Percentiles rank a stretch among this genome's conserved stretches.
Evolutionary conservation across 106 monocot genomes (phyloP).

Genomic region (Triglochin maritima): DNA sequence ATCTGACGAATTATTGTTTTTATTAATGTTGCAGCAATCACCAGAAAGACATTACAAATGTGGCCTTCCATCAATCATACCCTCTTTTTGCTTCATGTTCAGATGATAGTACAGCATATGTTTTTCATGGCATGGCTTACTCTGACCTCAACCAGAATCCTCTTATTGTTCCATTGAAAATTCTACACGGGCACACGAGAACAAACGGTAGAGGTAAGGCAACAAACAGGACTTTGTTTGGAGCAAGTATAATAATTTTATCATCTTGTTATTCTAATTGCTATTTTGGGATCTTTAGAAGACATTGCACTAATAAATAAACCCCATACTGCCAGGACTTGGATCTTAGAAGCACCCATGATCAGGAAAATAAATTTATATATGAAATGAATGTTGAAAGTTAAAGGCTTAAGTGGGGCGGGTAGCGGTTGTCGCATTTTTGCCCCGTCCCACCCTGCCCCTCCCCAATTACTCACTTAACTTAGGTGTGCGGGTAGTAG

Average conservation of each 20-base stretch:
- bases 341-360: background rate
- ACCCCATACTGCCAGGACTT: background rate
- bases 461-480: too few species aligned
- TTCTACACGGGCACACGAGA: slow-evolving; percentile 67
- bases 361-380: background rate
- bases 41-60: slow-evolving; percentile 83
- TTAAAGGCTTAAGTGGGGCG: too few species aligned
- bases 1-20: too few species aligned
- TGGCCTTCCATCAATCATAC: slow-evolving; percentile 78
- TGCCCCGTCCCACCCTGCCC: too few species aligned
- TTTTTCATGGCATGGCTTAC: slow-evolving; percentile 94
- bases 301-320: background rate
- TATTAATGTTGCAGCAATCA: slow-evolving; percentile 40
- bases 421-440: too few species aligned
- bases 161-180: slow-evolving; percentile 91
- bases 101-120: slow-evolving; percentile 80
- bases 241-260: background rate
- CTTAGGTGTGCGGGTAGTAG: too few species aligned
- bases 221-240: too few species aligned
- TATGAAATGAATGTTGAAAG: too few species aligned
- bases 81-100: slow-evolving; percentile 90
- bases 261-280: background rate
- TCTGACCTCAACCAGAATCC: slow-evolving; percentile 98
- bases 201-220: slow-evolving; percentile 45
- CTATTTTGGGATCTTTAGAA: background rate